Base-by-base conservation (phyloP, 257 asterid genomes). In the Thymus quinquecostatus region DNA sequence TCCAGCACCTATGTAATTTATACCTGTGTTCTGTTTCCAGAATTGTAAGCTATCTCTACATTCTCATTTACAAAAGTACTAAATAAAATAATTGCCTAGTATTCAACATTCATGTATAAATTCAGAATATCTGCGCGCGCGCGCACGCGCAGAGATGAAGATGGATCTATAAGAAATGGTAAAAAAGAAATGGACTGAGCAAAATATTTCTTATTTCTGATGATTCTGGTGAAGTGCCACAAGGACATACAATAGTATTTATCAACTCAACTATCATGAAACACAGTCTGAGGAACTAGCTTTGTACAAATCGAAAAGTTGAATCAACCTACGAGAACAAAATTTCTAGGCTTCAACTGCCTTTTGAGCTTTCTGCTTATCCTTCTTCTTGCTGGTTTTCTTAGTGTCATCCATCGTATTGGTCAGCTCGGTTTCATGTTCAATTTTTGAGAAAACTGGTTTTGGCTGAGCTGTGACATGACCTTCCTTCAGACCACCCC, bases 401-500 rank as follows among this genome's bases (percentile, higher is more conserved):
- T 86, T 84, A 48, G 86, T 36, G 70, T 85, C 84, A 69, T 71
- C 86, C 48, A 64, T 81, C 66, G 81, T 64, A 69, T 59, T 68
- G 50, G 60, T 81, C 10, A n/a, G 66, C 61, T 86, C 88, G 10
- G 79, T 44, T 48, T 74, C 86, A 58, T 77, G 82, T 74, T 91
- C 98, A n/a, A 94, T 86, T 80, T 86, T 87, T 32, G 90, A 88
- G 58, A 94, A 94, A 34, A 93, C 85, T 1, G 98, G 98, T 10
- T 64, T 81, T 28, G 98, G 92, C 79, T 79, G 81, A 56, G 91
- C 95, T 79, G 81, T 84, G 62, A 86, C 75, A 34, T 86, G 96
- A 60, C 98, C 98, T 5, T 72, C 82, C 82, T 84, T 89, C 70
- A 93, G 82, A 75, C 96, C 96, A 2, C 98, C 98, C 97, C 98